Conservation (phyloP, 2,329 filamentous ascomycete species). For the Hymenoscyphus fructigenus region DNA sequence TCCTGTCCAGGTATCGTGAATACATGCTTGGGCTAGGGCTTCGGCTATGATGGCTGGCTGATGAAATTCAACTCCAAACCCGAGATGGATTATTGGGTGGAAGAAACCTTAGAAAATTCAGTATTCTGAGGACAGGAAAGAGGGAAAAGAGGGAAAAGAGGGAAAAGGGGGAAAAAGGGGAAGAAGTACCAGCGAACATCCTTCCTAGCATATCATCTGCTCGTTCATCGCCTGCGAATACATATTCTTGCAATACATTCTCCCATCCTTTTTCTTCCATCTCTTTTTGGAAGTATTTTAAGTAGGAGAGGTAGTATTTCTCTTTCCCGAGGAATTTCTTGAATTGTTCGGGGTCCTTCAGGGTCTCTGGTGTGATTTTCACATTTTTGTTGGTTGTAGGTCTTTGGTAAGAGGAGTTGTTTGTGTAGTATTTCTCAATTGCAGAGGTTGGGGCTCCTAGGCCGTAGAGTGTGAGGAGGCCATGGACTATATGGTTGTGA, state of each 20-base stretch:
- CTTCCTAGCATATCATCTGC: slow-evolving; percentile 69
- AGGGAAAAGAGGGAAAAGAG: too few species aligned
- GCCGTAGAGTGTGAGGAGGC: slow-evolving; percentile 73
- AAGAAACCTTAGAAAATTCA: slow-evolving; percentile 53
- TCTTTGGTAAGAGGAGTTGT: slow-evolving; percentile 67
- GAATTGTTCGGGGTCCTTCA: slow-evolving; percentile 51
- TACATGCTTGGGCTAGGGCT: slow-evolving; percentile 72
- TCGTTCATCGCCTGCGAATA: slow-evolving; percentile 65
- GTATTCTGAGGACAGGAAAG: neutral
- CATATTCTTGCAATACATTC: slow-evolving; percentile 60
- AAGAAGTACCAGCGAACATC: slow-evolving; percentile 58
- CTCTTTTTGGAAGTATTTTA: slow-evolving; percentile 73
- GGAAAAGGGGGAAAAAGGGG: neutral
- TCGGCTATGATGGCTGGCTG: slow-evolving; percentile 81
- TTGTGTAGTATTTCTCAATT: slow-evolving; percentile 63
- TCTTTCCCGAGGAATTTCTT: slow-evolving; percentile 61
- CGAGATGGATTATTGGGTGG: slow-evolving; percentile 81
- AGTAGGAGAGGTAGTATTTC: slow-evolving; percentile 68
- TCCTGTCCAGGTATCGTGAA: slow-evolving; percentile 60
- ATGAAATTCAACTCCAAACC: slow-evolving; percentile 79
- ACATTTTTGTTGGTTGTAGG: slow-evolving; percentile 36
- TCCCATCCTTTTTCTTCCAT: slow-evolving; percentile 65
- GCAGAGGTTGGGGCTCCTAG: slow-evolving; percentile 62
- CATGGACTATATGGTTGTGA: slow-evolving; percentile 83
- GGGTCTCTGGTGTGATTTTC: slow-evolving; percentile 43